These are phyloP conservation scores for Dryas octopetala DNA, from an alignment of 306 rosid species.

Conservation along the genomic window DNA sequence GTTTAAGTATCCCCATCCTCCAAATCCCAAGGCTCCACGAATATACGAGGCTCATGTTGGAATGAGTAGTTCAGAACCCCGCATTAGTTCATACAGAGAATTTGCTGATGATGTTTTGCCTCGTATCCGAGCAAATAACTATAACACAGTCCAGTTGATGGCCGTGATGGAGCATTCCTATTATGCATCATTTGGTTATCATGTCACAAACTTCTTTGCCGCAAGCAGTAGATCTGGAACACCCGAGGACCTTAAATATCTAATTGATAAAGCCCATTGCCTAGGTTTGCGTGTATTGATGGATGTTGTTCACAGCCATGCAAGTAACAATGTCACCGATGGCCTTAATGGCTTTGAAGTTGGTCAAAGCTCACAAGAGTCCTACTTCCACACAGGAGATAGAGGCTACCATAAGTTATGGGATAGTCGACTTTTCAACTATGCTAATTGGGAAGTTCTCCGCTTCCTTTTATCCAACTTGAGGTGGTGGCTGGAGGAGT, in stretches of 20 bases:
- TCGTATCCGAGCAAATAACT: slow-evolving; percentile 79
- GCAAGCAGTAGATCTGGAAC: slow-evolving; percentile 96
- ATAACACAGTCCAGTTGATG: slow-evolving; percentile 94
- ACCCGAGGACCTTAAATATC: slow-evolving; percentile 94
- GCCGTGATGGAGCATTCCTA: slow-evolving; percentile 98
- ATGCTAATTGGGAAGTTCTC: slow-evolving; percentile 98
- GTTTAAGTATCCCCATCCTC: slow-evolving; percentile 71
- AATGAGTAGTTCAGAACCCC: slow-evolving; percentile 93
- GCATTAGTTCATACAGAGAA: slow-evolving; percentile 78
- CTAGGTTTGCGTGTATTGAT: slow-evolving; percentile 79
- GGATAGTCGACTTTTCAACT: slow-evolving; percentile 95
- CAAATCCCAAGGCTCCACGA: slow-evolving; percentile 70
- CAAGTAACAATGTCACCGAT: slow-evolving; percentile 86
- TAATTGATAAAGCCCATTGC: slow-evolving; percentile 90
- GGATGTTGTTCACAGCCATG: slow-evolving; percentile 98
- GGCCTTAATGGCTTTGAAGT: slow-evolving; percentile 98
- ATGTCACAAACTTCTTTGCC: slow-evolving; percentile 89
- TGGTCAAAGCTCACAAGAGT: slow-evolving; percentile 84
- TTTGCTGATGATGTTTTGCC: slow-evolving; percentile 90
- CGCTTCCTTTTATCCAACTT: slow-evolving; percentile 91
- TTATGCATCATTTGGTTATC: slow-evolving; percentile 97
- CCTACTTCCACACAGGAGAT: slow-evolving; percentile 85
- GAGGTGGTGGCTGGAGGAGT: slow-evolving; percentile 97
- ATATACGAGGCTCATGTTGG: slow-evolving; percentile 97
- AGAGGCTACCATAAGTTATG: slow-evolving; percentile 90